Base-by-base conservation (phyloP, 2,329 filamentous ascomycete genomes). In the Phialophora macrospora region DNA sequence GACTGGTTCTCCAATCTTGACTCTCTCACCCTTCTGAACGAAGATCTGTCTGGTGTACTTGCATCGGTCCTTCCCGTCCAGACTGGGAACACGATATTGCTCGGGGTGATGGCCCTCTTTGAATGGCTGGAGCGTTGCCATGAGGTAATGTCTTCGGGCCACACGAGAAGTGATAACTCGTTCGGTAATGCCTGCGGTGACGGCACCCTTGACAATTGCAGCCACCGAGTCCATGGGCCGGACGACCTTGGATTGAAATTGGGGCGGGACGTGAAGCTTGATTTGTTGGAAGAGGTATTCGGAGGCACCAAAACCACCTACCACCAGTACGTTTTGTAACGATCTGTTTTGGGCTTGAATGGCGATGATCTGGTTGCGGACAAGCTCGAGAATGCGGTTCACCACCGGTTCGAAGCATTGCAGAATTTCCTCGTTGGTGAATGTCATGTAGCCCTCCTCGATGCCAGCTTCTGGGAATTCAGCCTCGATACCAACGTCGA, bases 261-360 rank as follows among this genome's bases (percentile, higher is more conserved):
- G 95, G 9, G 95, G 95, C 44, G 95, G 95, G 1, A 99, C 95
- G 77, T 98, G 95, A 54, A 98, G 88, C 80, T 97, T 97, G 83
- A 99, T 98, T 80, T 99, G 95, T 80, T 98, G 94, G 87, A 98
- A 99, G 66, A 99, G 89, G 77, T 98, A 98, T 80, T 99, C 95
- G 7, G 94, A 98, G 32, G 94, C 95, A 81, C 95, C 95, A 77
- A 99, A 99, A 72, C 95, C 95, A 84, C 95, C 95, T 9, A 99
- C 95, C 7, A 99, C 93, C 68, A 99, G 83, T 61, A 99, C 95
- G 77, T 97, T 98, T 81, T 98, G 94, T 63, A 99, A 82, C 41
- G 90, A 87, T 72, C 93, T 86, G 83, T 97, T 98, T 80, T 98
- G 95, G 5, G 94, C 94, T 81, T 98, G 95, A 73, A 99, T 98